Conservation (phyloP, 306 rosid species). For the Calophaca sinica region DNA sequence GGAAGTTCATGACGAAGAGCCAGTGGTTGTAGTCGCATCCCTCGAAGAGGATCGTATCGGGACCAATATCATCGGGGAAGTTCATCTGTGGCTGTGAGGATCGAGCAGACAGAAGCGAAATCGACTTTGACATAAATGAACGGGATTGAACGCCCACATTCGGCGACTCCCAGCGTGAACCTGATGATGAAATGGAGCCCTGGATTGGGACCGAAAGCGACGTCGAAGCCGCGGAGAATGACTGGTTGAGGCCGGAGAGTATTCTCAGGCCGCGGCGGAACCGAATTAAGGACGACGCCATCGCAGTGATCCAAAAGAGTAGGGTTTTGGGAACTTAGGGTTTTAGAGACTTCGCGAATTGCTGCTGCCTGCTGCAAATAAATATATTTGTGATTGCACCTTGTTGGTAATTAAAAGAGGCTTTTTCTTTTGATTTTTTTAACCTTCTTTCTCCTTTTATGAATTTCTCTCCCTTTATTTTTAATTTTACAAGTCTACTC, state of each 20-base stretch:
- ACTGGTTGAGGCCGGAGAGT: constrained; percentile 52
- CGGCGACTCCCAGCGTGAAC: constrained; percentile 1
- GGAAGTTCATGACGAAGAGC: constrained; percentile 78
- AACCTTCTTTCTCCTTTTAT: no score
- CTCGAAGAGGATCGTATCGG: constrained; percentile 78
- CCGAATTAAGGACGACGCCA: constrained; percentile 69
- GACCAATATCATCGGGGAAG: constrained; percentile 61
- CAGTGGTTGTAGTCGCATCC: constrained; percentile 93
- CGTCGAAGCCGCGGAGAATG: constrained; percentile 37
- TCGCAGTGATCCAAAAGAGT: constrained; percentile 18
- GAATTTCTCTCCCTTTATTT: no score
- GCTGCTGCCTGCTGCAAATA: background rate
- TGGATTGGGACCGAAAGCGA: constrained; percentile 30
- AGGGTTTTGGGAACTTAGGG: constrained; percentile 43
- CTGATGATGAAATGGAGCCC: background rate
- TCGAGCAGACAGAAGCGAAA: constrained; percentile 53
- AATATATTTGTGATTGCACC: background rate
- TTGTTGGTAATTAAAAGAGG: no score
- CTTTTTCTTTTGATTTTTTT: no score
- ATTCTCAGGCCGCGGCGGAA: constrained; percentile 58
- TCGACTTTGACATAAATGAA: constrained; percentile 50
- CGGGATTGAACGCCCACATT: constrained; percentile 45
- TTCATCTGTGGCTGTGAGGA: constrained; percentile 26
- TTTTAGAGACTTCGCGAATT: constrained; percentile 22
- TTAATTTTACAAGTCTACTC: no score